A percentile compares a stretch with the other conserved stretches of the same genome.
These are phyloP conservation scores for Marasmius sp. DNA, from an alignment of 1,284 basidiomycete species.

Conservation along the genomic window DNA sequence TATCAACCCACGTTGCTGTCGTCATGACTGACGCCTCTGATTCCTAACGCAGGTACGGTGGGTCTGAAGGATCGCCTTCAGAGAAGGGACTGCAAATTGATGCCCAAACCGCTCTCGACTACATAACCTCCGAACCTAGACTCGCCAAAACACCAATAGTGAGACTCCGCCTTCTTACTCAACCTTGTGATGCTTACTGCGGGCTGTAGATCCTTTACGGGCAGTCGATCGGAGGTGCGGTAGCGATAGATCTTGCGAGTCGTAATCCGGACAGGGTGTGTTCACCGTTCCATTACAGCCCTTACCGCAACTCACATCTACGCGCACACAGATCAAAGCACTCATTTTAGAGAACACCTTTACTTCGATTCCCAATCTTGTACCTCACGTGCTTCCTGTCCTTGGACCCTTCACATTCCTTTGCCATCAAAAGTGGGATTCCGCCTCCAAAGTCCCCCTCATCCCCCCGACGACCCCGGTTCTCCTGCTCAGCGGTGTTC, in stretches of 20 bases:
- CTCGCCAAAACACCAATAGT: slow-evolving; percentile 73
- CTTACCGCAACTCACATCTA: slow-evolving; percentile 1
- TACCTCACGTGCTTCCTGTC: slow-evolving; percentile 81
- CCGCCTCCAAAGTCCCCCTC: slow-evolving; percentile 64
- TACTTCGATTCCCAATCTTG: slow-evolving; percentile 74
- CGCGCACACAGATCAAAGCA: slow-evolving; percentile 54
- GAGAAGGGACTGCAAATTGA: slow-evolving; percentile 84
- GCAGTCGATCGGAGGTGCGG: slow-evolving; percentile 96
- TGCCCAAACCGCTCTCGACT: slow-evolving; percentile 80
- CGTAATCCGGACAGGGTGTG: slow-evolving; percentile 71
- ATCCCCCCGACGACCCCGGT: slow-evolving; percentile 76
- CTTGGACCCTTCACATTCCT: slow-evolving; percentile 80
- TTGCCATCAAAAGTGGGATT: slow-evolving; percentile 92
- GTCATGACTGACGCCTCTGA: not conserved
- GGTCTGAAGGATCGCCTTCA: slow-evolving; percentile 79
- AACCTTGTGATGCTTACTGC: slow-evolving; percentile 6
- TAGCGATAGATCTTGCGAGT: slow-evolving; percentile 85
- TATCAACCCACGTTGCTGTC: not conserved
- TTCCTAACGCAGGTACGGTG: slow-evolving; percentile 65
- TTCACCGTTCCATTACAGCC: not conserved
- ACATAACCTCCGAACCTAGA: slow-evolving; percentile 66
- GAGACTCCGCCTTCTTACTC: slow-evolving; percentile 18
- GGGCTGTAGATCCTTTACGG: slow-evolving; percentile 75
- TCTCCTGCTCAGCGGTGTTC: slow-evolving; percentile 81
- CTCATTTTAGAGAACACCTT: slow-evolving; percentile 96